phyloP scores from a whole-genome alignment of 768 basidiomycete genomes.

The Auricularia cornea region DNA sequence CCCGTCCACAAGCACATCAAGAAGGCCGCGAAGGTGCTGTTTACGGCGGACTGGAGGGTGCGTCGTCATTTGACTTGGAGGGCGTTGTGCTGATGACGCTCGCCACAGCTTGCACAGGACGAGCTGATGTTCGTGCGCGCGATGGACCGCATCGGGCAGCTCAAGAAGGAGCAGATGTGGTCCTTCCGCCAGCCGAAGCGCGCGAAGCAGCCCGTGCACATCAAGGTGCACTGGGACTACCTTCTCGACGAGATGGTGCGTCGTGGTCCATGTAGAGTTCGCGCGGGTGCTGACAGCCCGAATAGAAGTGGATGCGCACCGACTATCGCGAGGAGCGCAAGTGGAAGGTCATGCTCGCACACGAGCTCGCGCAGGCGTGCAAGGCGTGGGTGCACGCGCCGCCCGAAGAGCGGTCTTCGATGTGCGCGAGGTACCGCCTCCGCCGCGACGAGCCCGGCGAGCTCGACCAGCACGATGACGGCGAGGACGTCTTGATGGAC shows the following conservation, averaged over 20 bases:
- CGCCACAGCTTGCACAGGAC: slow-evolving; percentile 57
- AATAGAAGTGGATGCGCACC: slow-evolving; percentile 90
- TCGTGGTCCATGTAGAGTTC: background rate
- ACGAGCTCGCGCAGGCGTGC: slow-evolving; percentile 71
- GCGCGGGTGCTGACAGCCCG: background rate
- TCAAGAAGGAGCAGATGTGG: slow-evolving; percentile 79
- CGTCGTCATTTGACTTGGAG: slow-evolving; percentile 19
- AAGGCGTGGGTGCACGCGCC: slow-evolving; percentile 80
- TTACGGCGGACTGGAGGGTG: slow-evolving; percentile 76
- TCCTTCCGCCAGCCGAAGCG: slow-evolving; percentile 91
- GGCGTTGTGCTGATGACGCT: background rate
- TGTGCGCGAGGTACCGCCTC: slow-evolving; percentile 40
- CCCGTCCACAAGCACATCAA: slow-evolving; percentile 65
- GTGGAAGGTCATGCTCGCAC: slow-evolving; percentile 86
- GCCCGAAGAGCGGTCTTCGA: slow-evolving; percentile 51
- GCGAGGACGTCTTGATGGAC: slow-evolving; percentile 26
- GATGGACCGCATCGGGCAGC: slow-evolving; percentile 73
- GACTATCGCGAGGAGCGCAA: slow-evolving; percentile 92
- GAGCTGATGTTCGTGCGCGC: slow-evolving; percentile 74
- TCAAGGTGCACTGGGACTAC: slow-evolving; percentile 91
- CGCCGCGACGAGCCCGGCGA: slow-evolving; percentile 38
- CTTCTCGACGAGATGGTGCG: background rate
- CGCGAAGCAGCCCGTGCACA: slow-evolving; percentile 67
- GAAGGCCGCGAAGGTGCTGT: slow-evolving; percentile 68
- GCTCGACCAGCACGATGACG: slow-evolving; percentile 21